Evolutionary conservation across 768 basidiomycete species (phyloP), one percentile per base, ranked within the genome.

Genomic region (Pisolithus tinctorius): DNA sequence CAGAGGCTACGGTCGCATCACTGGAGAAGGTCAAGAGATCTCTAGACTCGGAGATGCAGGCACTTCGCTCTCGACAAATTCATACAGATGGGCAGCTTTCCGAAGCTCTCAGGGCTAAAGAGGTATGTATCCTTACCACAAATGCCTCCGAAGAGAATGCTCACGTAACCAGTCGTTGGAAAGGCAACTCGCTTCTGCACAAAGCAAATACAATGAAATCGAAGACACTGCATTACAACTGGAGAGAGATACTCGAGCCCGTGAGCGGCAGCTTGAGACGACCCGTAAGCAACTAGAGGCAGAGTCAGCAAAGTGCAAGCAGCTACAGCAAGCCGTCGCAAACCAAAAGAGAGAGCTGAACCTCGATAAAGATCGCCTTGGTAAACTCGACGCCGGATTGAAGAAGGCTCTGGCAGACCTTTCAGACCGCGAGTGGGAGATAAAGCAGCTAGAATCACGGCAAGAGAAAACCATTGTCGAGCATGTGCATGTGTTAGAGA

Each of bases 391-490:
- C 54, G 76, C 82, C 10, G 92, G 92, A 14, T 74, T 94, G 36
- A 86, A 86, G 61, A 87, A 90, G 61, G 81, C 84, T 9, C 73
- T 88, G n/a, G 76, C 78, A 7, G 90, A 94, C 53, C 72, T 95
- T 45, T 86, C 89, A 63, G 76, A 75, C 40, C 82, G 86, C 45
- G 90, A 96, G 59, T 86, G 84, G 80, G 89, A 94, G 51, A 79
- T 91, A 56, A 88, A 84, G 57, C 87, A 94, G 56, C 71, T 97
- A 8, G 83, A 88, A 48, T 86, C 88, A 3, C 83, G 79, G 63
- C 88, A 96, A 63, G 92, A 97, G 73, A 97, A 94, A 73, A 96
- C 90, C n/a, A 94, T 96, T 53, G 93, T 98, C 41, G 94, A 98
- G 67, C 95, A 98, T 62, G 91, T 96, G 25, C 86, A 98, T 64